These are phyloP conservation scores for Discostella stelligeroides DNA, from an alignment of 108 stramenopile genomes.

Conservation along the genomic window DNA sequence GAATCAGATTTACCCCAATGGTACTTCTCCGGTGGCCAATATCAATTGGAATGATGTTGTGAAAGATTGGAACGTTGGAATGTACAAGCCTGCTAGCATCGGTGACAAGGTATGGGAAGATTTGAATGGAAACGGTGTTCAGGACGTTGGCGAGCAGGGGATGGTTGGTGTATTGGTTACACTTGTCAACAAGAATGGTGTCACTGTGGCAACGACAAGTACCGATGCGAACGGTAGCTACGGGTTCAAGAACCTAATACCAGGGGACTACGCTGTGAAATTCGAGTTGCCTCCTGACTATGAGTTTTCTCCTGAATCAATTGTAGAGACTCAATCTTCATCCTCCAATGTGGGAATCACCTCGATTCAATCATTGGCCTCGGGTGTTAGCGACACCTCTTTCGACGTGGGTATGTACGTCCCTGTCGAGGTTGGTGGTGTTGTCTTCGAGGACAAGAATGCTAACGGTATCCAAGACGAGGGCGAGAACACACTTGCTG, in stretches of 20 bases:
- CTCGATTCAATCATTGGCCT: constrained; percentile 12
- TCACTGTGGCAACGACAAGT: constrained; percentile 17
- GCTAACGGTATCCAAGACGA: constrained; percentile 33
- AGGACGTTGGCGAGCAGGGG: constrained; percentile 10
- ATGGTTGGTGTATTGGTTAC: background rate
- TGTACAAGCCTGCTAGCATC: constrained; percentile 31
- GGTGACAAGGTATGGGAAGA: constrained; percentile 54
- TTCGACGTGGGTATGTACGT: constrained; percentile 41
- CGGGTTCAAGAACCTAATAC: constrained; percentile 23
- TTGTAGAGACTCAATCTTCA: background rate
- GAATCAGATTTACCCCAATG: constrained; percentile 34
- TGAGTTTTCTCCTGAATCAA: constrained; percentile 19
- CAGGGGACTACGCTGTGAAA: constrained; percentile 25
- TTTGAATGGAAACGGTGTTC: constrained; percentile 29
- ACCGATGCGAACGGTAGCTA: constrained; percentile 32
- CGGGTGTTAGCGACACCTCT: constrained; percentile 26
- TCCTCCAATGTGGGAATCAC: constrained; percentile 1
- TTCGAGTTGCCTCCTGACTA: constrained; percentile 29
- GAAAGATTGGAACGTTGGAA: constrained; percentile 29
- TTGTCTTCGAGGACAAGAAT: constrained; percentile 40
- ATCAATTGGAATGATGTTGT: constrained; percentile 11
- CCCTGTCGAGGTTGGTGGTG: constrained; percentile 28
- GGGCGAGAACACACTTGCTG: constrained; percentile 20
- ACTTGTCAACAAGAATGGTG: constrained; percentile 20
- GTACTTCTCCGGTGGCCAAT: constrained; percentile 26